phyloP scores from a whole-genome alignment of 768 basidiomycete species.

The Daedaleopsis nitida region DNA sequence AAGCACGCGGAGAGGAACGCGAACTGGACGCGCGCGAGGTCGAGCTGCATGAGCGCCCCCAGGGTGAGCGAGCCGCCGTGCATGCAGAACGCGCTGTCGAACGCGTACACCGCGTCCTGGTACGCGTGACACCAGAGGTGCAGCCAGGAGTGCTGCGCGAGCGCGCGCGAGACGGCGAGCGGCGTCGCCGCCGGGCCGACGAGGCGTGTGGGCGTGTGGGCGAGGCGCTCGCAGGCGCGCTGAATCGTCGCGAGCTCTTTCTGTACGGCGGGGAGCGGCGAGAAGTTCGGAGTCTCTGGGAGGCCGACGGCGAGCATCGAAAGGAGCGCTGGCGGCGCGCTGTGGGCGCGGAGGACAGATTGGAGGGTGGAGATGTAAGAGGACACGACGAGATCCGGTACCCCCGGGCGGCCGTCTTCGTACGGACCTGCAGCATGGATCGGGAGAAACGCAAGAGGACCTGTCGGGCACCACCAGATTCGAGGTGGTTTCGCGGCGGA shows the following conservation, averaged over 20 bases:
- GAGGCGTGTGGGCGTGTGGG: not conserved
- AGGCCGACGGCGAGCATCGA: conserved; percentile 1
- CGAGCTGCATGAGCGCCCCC: conserved; percentile 7
- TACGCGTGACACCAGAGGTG: conserved; percentile 3
- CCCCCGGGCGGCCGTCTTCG: not conserved
- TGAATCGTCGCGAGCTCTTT: not conserved
- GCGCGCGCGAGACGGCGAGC: conserved; percentile 1
- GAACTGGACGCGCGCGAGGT: conserved; percentile 4
- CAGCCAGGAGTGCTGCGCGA: conserved; percentile 3
- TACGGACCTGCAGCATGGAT: conserved; percentile 7
- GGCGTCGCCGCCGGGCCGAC: not conserved
- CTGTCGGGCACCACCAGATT: conserved; percentile 8
- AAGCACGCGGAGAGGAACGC: conserved; percentile 7
- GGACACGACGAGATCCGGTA: conserved; percentile 3
- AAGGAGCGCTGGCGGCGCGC: not conserved
- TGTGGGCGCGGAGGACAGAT: conserved; percentile 2
- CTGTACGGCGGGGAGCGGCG: not conserved
- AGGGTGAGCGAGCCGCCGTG: not conserved
- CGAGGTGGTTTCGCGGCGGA: not conserved
- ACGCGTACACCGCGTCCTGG: not conserved
- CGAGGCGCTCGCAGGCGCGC: not conserved
- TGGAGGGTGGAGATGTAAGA: conserved; percentile 5
- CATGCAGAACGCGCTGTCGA: no score
- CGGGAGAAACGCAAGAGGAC: conserved; percentile 1
- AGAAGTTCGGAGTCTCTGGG: not conserved